phyloP scores from a whole-genome alignment of 352 stramenopile species.

The Phytophthora pisi region DNA sequence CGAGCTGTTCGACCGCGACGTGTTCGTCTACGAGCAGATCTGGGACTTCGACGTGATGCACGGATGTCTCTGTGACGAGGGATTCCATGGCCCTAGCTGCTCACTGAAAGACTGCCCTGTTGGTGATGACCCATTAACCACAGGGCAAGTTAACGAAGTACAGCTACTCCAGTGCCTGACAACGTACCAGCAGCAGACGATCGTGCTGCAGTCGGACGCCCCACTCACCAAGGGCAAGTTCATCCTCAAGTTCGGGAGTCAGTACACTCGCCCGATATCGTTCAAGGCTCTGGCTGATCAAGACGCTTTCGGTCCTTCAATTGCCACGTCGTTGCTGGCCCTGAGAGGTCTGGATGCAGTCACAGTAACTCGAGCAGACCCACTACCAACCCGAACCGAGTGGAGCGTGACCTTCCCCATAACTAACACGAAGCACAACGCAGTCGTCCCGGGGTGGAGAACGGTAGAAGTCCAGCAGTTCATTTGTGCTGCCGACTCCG shows the following conservation, averaged over 20 bases:
- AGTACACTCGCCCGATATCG: conserved; percentile 69
- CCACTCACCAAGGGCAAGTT: conserved; percentile 63
- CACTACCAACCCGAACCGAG: conserved; percentile 36
- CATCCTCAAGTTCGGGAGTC: conserved; percentile 58
- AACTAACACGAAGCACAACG: conserved; percentile 55
- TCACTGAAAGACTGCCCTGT: conserved; percentile 61
- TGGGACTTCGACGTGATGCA: conserved; percentile 84
- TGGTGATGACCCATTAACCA: conserved; percentile 78
- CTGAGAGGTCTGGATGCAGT: conserved; percentile 46
- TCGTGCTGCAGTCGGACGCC: conserved; percentile 53
- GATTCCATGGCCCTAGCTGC: conserved; percentile 61
- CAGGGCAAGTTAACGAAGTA: conserved; percentile 58
- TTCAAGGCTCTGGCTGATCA: conserved; percentile 54
- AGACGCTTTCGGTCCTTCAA: conserved; percentile 54
- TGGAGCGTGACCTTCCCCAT: conserved; percentile 63
- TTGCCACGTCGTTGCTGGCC: conserved; percentile 52
- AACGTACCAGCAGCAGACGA: conserved; percentile 63
- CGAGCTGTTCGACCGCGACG: conserved; percentile 53
- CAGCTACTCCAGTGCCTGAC: conserved; percentile 67
- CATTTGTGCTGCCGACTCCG: conserved; percentile 70
- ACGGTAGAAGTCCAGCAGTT: conserved; percentile 79
- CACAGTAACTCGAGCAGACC: conserved; percentile 42
- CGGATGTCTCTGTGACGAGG: conserved; percentile 76
- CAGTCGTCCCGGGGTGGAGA: conserved; percentile 57
- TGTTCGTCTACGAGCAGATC: conserved; percentile 50